phyloP scores from a whole-genome alignment of 1,284 basidiomycete species.

The Ceratobasidium sp. region DNA sequence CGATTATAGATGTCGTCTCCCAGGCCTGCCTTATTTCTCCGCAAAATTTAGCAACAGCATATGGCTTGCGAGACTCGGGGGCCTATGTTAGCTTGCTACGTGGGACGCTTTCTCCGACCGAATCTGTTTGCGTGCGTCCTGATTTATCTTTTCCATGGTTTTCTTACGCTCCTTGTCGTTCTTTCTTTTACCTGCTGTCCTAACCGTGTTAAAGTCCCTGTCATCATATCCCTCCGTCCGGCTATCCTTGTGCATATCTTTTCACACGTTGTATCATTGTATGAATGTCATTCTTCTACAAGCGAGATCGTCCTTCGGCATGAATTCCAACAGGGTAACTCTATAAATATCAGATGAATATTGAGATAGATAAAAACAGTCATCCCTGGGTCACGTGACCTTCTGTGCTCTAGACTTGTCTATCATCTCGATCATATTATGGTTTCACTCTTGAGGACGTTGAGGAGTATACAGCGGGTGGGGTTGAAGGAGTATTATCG shows the following conservation, averaged over 20 bases:
- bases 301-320: background rate
- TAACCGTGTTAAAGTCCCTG: slow-evolving; percentile 24
- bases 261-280: slow-evolving; percentile 44
- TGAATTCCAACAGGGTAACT: background rate
- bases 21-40: slow-evolving; percentile 6
- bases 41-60: slow-evolving; percentile 19
- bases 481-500: slow-evolving; percentile 88
- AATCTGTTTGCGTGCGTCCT: slow-evolving; percentile 27
- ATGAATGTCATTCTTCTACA: slow-evolving; percentile 37
- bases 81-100: slow-evolving; percentile 19
- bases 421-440: slow-evolving; percentile 57
- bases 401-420: background rate
- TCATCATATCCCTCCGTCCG: slow-evolving; percentile 35
- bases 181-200: slow-evolving; percentile 21
- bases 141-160: slow-evolving; percentile 43
- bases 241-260: slow-evolving; percentile 38
- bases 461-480: slow-evolving; percentile 79
- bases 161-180: slow-evolving; percentile 18
- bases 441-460: slow-evolving; percentile 80
- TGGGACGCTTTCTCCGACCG: slow-evolving; percentile 37
- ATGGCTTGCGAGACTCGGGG: slow-evolving; percentile 7
- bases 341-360: background rate
- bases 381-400: slow-evolving; percentile 19
- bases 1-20: slow-evolving; percentile 9
- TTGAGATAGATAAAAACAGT: background rate